A percentile compares a stretch with the other conserved stretches of the same genome.
Evolutionary conservation across 2,329 filamentous ascomycete genomes (phyloP).

Genomic region (Xylaria hypoxylon): DNA sequence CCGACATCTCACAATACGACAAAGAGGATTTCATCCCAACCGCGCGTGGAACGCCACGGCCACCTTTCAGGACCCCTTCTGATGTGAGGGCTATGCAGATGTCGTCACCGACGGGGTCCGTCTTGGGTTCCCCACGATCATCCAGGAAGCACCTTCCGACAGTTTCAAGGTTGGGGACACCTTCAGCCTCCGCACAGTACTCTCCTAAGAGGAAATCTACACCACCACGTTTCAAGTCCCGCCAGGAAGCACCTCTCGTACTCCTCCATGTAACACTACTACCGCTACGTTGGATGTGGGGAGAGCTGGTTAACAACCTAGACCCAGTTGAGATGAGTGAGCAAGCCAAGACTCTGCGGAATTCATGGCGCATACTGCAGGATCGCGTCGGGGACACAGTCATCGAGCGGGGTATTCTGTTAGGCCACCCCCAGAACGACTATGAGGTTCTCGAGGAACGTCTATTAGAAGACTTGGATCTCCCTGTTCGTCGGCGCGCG

Average conservation of each 20-base stretch:
- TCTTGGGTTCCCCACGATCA: conserved; percentile 65
- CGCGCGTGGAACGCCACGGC: conserved; percentile 69
- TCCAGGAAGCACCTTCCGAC: conserved; percentile 63
- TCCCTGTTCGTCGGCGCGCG: conserved; percentile 72
- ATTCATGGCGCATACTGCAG: conserved; percentile 74
- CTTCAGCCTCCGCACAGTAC: conserved; percentile 62
- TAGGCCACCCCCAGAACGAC: conserved; percentile 82
- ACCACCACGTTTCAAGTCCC: conserved; percentile 67
- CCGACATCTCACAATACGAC: conserved; percentile 62
- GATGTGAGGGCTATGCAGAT: conserved; percentile 78
- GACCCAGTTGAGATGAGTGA: conserved; percentile 50
- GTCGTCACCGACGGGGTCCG: conserved; percentile 71
- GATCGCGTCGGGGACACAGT: conserved; percentile 79
- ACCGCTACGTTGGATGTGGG: conserved; percentile 75
- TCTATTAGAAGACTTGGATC: conserved; percentile 78
- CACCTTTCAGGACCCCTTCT: conserved; percentile 76
- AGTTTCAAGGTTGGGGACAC: conserved; percentile 69
- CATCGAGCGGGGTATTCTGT: conserved; percentile 76
- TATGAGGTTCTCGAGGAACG: conserved; percentile 84
- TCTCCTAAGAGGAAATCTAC: conserved; percentile 66
- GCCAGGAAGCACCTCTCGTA: conserved; percentile 74
- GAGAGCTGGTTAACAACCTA: conserved; percentile 61
- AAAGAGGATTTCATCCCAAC: conserved; percentile 64
- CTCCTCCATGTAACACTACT: conserved; percentile 82
- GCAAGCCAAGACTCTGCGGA: conserved; percentile 64